Percentiles rank a stretch among this genome's conserved stretches.
phyloP scores from a whole-genome alignment of 2,329 filamentous ascomycete species.

The Colletotrichum costaricense region DNA sequence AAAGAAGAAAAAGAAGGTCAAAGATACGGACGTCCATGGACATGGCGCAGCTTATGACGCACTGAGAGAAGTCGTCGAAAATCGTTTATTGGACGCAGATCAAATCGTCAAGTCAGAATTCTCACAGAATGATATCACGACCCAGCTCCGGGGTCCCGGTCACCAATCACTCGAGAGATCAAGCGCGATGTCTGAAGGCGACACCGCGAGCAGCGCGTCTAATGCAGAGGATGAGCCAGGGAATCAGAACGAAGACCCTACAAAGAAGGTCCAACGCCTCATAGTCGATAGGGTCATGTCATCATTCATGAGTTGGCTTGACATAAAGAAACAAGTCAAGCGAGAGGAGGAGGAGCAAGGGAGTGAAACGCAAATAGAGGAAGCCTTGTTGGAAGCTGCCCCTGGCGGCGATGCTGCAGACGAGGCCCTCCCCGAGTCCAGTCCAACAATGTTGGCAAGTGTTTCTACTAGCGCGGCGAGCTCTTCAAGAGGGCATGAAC shows the following conservation, averaged over 20 bases:
- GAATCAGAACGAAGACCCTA: not conserved
- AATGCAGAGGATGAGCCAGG: not conserved
- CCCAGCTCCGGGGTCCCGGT: too few species aligned
- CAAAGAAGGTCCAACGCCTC: not conserved
- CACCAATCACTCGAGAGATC: not conserved
- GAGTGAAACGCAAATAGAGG: not conserved
- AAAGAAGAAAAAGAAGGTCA: not conserved
- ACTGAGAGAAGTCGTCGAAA: not conserved
- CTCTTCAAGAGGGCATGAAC: not conserved
- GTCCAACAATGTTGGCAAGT: not conserved
- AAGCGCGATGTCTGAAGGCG: too few species aligned
- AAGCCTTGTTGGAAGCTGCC: not conserved
- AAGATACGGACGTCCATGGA: too few species aligned
- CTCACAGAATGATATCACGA: not conserved
- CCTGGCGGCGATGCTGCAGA: not conserved
- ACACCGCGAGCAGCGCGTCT: not conserved
- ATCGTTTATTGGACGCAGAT: fast-evolving
- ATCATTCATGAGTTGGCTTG: constrained; percentile 26
- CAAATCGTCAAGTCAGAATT: not conserved
- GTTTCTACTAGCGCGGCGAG: not conserved
- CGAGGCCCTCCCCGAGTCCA: fast-evolving
- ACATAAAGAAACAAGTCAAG: constrained; percentile 10
- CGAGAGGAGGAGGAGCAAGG: not conserved
- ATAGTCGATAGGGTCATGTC: constrained; percentile 31
- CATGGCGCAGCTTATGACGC: not conserved